Percentiles rank a stretch among this genome's conserved stretches.
phyloP scores from a whole-genome alignment of 1,284 basidiomycete genomes.

The Cystobasidium sp. region DNA sequence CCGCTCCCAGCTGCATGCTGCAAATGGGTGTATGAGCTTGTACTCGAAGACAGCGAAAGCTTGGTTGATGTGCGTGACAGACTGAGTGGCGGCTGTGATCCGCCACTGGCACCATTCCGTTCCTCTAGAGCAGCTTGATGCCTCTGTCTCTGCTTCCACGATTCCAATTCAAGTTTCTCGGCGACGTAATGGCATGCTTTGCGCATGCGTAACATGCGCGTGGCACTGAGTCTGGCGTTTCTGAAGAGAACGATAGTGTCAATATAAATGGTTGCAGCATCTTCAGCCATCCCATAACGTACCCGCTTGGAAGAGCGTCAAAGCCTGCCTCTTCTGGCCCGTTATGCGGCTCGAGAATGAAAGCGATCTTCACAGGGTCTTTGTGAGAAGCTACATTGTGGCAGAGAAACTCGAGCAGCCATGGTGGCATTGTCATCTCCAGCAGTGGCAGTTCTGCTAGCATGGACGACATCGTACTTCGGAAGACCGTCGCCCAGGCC shows the following conservation, averaged over 20 bases:
- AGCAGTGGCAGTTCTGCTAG: constrained; percentile 69
- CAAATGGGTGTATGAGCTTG: constrained; percentile 2
- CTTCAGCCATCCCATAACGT: constrained; percentile 53
- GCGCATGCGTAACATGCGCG: constrained; percentile 77
- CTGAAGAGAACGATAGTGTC: constrained; percentile 53
- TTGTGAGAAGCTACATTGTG: constrained; percentile 61
- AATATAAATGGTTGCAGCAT: background rate
- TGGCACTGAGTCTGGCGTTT: constrained; percentile 85
- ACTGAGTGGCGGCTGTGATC: background rate
- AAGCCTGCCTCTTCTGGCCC: constrained; percentile 65
- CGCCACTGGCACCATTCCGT: constrained; percentile 41
- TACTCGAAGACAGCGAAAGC: constrained; percentile 21
- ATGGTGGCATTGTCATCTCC: constrained; percentile 79
- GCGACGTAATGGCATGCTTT: constrained; percentile 85
- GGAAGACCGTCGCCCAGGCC: constrained; percentile 77
- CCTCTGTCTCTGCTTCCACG: constrained; percentile 44
- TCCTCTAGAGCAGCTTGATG: constrained; percentile 48
- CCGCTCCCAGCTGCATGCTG: background rate
- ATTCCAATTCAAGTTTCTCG: constrained; percentile 75
- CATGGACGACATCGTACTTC: constrained; percentile 70
- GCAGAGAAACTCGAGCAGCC: constrained; percentile 86
- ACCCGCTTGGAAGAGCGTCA: constrained; percentile 77
- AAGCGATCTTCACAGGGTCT: constrained; percentile 77
- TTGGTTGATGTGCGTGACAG: constrained; percentile 32
- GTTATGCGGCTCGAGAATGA: constrained; percentile 80